Conservation (phyloP, 176 grass and related monocot genomes). For the Microstegium vimineum region DNA sequence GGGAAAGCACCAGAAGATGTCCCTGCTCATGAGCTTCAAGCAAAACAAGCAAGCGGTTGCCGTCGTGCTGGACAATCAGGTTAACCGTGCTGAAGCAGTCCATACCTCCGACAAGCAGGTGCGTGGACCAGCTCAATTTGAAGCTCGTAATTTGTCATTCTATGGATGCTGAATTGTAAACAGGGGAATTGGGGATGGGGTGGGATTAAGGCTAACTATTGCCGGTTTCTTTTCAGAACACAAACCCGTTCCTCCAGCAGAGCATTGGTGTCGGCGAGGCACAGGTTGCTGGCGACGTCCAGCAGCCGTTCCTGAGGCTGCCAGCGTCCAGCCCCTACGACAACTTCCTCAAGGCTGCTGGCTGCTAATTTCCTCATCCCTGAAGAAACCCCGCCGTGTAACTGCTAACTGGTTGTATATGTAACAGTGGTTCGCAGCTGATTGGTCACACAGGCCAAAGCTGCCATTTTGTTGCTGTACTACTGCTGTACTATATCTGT, state of each 20-base stretch:
- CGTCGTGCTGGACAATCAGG: neutral
- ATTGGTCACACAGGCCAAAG: neutral
- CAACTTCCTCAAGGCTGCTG: constrained; percentile 72
- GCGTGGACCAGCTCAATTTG: neutral
- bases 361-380: constrained; percentile 39
- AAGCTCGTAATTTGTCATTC: neutral
- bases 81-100: neutral
- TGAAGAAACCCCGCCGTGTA: neutral
- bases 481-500: neutral
- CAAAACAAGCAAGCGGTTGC: neutral
- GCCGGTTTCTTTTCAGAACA: constrained; percentile 40
- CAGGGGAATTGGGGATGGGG: neutral
- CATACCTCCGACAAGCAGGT: neutral
- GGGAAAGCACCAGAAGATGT: constrained; percentile 72
- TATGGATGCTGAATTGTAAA: neutral
- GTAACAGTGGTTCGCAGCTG: neutral
- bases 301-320: constrained; percentile 37
- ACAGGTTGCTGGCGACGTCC: neutral
- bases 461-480: neutral
- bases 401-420: neutral
- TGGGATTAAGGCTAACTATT: neutral
- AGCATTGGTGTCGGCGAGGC: neutral
- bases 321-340: constrained; percentile 69
- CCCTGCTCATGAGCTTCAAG: constrained; percentile 47
- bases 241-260: constrained; percentile 54